These are phyloP conservation scores for Bathelium albidoporum DNA, from an alignment of 495 filamentous ascomycete genomes.

Conservation along the genomic window DNA sequence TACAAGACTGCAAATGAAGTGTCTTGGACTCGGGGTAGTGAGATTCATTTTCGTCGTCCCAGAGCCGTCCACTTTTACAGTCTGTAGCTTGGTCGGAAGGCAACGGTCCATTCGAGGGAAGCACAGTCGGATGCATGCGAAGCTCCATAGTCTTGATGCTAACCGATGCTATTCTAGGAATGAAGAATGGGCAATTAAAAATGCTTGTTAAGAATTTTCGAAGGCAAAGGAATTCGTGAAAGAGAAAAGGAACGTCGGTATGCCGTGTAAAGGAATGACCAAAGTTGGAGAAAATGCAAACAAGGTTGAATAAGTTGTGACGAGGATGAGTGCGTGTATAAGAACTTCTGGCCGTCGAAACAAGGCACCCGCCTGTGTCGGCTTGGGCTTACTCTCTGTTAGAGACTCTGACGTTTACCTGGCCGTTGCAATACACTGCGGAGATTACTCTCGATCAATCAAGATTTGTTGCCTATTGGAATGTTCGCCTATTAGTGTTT, in stretches of 20 bases:
- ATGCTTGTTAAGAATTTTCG: neutral
- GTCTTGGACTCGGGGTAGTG: neutral
- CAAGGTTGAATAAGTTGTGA: neutral
- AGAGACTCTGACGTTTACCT: neutral
- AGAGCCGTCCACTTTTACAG: neutral
- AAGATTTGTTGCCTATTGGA: neutral
- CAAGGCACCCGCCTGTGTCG: neutral
- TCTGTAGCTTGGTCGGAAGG: neutral
- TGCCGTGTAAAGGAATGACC: neutral
- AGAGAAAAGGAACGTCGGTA: neutral
- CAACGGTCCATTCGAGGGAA: neutral
- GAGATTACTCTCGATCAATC: neutral
- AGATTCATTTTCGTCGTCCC: neutral
- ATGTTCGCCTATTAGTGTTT: neutral
- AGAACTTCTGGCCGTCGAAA: neutral
- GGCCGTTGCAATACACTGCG: neutral
- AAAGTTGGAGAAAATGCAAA: slow-evolving; percentile 6
- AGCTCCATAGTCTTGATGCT: slow-evolving; percentile 2
- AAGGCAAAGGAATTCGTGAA: slow-evolving; percentile 1
- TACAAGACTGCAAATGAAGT: neutral
- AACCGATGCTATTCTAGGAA: neutral
- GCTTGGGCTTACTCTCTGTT: neutral
- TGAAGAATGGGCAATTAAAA: neutral
- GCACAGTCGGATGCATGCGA: neutral
- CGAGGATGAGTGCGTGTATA: neutral